These are phyloP conservation scores for Giardia duodenalis DNA, from an alignment of 208 protist genomes.

Conservation along the genomic window DNA sequence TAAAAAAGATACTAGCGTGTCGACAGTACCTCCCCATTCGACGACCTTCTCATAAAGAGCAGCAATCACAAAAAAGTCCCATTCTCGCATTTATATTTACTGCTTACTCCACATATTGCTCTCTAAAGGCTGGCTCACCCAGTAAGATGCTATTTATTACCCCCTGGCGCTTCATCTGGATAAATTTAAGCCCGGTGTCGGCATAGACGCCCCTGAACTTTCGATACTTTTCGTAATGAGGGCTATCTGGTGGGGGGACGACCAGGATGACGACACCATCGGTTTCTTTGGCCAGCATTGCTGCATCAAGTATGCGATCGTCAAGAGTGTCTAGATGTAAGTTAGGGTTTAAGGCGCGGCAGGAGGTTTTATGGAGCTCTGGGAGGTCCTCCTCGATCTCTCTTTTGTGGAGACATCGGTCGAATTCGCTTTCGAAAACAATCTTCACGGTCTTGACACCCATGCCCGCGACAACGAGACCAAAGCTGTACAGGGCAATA, in stretches of 20 bases:
- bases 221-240: not conserved
- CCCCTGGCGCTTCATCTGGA: not conserved
- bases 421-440: not conserved
- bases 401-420: not conserved
- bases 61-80: too few species aligned
- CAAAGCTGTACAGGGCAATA: not conserved
- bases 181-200: not conserved
- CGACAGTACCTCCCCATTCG: too few species aligned
- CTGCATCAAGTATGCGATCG: not conserved
- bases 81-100: too few species aligned
- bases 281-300: not conserved
- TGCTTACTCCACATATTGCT: not conserved
- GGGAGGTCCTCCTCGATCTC: not conserved
- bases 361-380: not conserved
- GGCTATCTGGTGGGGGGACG: not conserved
- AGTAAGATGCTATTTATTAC: not conserved
- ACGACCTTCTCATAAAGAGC: too few species aligned
- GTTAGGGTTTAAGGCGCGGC: not conserved
- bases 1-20: too few species aligned
- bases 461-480: not conserved
- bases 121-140: not conserved
- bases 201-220: not conserved
- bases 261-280: not conserved
- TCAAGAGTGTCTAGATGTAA: not conserved
- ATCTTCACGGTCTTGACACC: not conserved